A percentile compares a stretch with the other conserved stretches of the same genome.
These are phyloP conservation scores for Hypoxylon cercidicola DNA, from an alignment of 495 filamentous ascomycete species.

Conservation along the genomic window DNA sequence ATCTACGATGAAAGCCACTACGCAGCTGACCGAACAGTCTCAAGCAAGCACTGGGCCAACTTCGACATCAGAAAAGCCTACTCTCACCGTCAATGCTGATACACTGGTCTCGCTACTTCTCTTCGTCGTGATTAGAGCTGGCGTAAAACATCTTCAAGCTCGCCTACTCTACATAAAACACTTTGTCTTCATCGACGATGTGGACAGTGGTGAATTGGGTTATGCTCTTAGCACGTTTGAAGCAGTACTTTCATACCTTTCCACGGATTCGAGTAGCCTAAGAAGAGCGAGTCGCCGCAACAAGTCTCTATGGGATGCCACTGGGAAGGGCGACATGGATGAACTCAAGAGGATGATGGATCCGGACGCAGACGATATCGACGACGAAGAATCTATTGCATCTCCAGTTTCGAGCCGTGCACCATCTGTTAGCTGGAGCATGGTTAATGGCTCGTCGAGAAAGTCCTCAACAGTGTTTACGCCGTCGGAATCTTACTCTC, in stretches of 20 bases:
- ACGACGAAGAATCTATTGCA: constrained; percentile 53
- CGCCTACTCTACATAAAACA: constrained; percentile 91
- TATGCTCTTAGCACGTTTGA: constrained; percentile 98
- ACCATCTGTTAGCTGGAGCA: constrained; percentile 54
- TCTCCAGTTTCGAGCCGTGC: constrained; percentile 52
- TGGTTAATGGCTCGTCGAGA: constrained; percentile 56
- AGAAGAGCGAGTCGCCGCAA: constrained; percentile 87
- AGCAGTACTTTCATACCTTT: constrained; percentile 91
- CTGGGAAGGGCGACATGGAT: constrained; percentile 75
- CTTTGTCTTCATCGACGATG: constrained; percentile 96
- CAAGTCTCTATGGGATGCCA: constrained; percentile 87
- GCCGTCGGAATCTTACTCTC: constrained; percentile 57
- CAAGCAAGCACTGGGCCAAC: constrained; percentile 10
- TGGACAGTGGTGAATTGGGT: constrained; percentile 95
- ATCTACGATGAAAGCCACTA: constrained; percentile 85
- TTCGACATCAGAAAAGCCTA: constrained; percentile 52
- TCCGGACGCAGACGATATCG: constrained; percentile 56
- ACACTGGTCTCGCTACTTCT: constrained; percentile 92
- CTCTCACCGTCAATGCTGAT: constrained; percentile 93
- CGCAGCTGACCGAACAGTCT: constrained; percentile 62
- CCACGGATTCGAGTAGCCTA: constrained; percentile 81
- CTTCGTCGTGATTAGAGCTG: constrained; percentile 91
- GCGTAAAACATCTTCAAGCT: constrained; percentile 88
- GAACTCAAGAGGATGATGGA: constrained; percentile 85
- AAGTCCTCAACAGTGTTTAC: constrained; percentile 57